Conservation (phyloP, 1,284 basidiomycete genomes). For the Apiotrichum akiyoshidainum region DNA sequence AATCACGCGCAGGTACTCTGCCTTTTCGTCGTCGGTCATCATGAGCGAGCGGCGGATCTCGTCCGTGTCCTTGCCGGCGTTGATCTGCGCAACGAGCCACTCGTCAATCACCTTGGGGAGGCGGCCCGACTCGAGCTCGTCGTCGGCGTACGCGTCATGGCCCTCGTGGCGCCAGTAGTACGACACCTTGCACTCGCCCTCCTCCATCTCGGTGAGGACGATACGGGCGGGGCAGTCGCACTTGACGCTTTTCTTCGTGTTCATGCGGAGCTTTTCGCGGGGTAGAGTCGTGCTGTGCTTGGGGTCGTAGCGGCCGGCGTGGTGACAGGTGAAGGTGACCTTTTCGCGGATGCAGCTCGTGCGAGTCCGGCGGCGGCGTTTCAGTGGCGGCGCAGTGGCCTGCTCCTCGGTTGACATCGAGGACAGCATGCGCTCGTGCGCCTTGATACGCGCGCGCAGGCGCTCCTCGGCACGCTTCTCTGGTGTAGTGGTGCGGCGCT, state of each 20-base stretch:
- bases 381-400: slow-evolving; percentile 35
- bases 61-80: slow-evolving; percentile 39
- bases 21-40: slow-evolving; percentile 41
- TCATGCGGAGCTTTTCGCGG: slow-evolving; percentile 39
- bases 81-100: slow-evolving; percentile 44
- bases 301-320: slow-evolving; percentile 43
- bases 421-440: slow-evolving; percentile 32
- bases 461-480: slow-evolving; percentile 46
- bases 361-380: slow-evolving; percentile 38
- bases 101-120: slow-evolving; percentile 45
- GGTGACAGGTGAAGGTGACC: slow-evolving; percentile 49
- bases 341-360: slow-evolving; percentile 41
- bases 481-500: slow-evolving; percentile 45
- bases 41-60: slow-evolving; percentile 38
- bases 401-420: slow-evolving; percentile 39
- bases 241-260: slow-evolving; percentile 49
- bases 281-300: slow-evolving; percentile 40
- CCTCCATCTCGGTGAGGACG: slow-evolving; percentile 42
- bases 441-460: slow-evolving; percentile 40
- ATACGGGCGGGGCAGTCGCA: slow-evolving; percentile 44
- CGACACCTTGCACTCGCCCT: slow-evolving; percentile 37
- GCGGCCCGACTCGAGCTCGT: slow-evolving; percentile 36
- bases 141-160: slow-evolving; percentile 44
- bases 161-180: slow-evolving; percentile 48
- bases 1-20: slow-evolving; percentile 35